Percentiles rank a stretch among this genome's conserved stretches.
Evolutionary conservation across 176 grass and related monocot species (phyloP).

Genomic region (Aegilops umbellulata): DNA sequence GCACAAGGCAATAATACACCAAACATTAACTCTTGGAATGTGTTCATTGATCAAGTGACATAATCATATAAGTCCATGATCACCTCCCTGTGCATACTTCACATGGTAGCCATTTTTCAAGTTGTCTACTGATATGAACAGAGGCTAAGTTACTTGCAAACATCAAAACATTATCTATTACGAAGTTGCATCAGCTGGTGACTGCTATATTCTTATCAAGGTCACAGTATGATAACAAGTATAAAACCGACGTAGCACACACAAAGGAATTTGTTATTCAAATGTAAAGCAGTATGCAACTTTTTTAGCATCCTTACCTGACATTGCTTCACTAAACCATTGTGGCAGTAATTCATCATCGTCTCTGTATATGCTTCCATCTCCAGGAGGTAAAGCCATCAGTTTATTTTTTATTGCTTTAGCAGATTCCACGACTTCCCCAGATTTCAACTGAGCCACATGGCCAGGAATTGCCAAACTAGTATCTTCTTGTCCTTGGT

Average conservation of each 20-base stretch:
- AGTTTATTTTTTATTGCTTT: slow-evolving; percentile 31
- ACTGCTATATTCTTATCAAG: background rate
- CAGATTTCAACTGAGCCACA: slow-evolving; percentile 22
- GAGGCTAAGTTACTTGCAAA: background rate
- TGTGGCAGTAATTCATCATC: slow-evolving; percentile 63
- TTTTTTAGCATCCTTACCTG: slow-evolving; percentile 42
- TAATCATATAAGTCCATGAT: background rate
- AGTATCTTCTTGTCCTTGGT: slow-evolving; percentile 35
- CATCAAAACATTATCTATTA: background rate
- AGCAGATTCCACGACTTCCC: slow-evolving; percentile 29
- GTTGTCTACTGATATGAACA: background rate
- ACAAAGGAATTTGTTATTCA: background rate
- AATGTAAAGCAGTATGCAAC: background rate
- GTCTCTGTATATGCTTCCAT: slow-evolving; percentile 36
- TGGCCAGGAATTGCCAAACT: slow-evolving; percentile 51
- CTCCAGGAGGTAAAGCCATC: slow-evolving; percentile 41
- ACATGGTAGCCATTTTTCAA: background rate
- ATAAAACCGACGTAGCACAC: background rate
- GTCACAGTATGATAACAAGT: background rate
- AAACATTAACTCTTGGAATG: background rate
- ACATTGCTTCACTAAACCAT: slow-evolving; percentile 80
- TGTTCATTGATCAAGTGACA: background rate
- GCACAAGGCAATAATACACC: background rate
- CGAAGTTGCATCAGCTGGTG: background rate
- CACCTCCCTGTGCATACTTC: background rate